Percentiles rank a stretch among this genome's conserved stretches.
Conservation (phyloP, 2,329 filamentous ascomycete genomes). For the Fusarium multiceps region DNA sequence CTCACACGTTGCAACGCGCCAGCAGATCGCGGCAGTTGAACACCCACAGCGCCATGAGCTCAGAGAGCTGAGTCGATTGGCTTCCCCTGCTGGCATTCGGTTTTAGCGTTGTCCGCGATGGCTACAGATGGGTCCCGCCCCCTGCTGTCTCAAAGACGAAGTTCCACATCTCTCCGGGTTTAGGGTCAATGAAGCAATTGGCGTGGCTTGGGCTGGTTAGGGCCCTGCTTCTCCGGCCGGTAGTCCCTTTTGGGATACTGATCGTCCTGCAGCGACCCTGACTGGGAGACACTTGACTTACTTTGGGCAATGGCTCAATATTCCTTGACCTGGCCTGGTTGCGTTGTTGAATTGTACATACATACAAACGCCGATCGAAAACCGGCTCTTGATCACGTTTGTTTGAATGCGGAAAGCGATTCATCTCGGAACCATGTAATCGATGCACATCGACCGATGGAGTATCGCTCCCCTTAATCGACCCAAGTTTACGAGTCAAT, state of each 20-base stretch:
- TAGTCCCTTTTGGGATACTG: slow-evolving; percentile 45
- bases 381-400: slow-evolving; percentile 45
- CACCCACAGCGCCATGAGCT: slow-evolving; percentile 39
- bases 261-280: slow-evolving; percentile 43
- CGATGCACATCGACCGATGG: slow-evolving; percentile 34
- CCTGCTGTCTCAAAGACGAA: slow-evolving; percentile 37
- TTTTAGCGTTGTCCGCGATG: slow-evolving; percentile 42
- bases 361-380: slow-evolving; percentile 48
- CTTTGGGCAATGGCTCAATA: slow-evolving; percentile 39
- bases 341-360: slow-evolving; percentile 34
- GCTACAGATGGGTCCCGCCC: slow-evolving; percentile 47
- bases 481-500: slow-evolving; percentile 39
- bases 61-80: slow-evolving; percentile 39
- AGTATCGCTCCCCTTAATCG: slow-evolving; percentile 24
- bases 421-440: slow-evolving; percentile 43
- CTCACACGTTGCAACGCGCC: slow-evolving; percentile 40
- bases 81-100: slow-evolving; percentile 33
- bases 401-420: slow-evolving; percentile 37
- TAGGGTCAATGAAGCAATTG: slow-evolving; percentile 40
- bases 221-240: slow-evolving; percentile 43
- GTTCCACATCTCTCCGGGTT: slow-evolving; percentile 44
- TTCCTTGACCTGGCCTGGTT: slow-evolving; percentile 35
- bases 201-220: slow-evolving; percentile 37
- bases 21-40: slow-evolving; percentile 47
- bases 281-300: slow-evolving; percentile 42